Evolutionary conservation across 805 yeast species (phyloP).

Genomic region (Scheffersomyces lignosus): DNA sequence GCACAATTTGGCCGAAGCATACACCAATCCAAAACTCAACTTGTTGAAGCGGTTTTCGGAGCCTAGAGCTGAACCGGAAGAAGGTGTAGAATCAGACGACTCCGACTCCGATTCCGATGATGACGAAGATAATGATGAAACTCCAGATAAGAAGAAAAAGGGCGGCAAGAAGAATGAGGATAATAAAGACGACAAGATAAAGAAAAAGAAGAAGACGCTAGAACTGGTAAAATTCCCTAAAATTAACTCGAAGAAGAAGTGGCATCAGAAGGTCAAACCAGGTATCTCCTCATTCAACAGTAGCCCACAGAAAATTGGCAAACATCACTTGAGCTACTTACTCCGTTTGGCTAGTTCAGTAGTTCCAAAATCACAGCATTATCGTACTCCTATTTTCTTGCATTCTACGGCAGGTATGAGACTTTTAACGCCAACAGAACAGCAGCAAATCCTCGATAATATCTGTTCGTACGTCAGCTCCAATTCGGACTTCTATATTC

Average conservation of each 20-base stretch:
- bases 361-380: conserved; percentile 60
- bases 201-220: conserved; percentile 1
- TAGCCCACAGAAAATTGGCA: conserved; percentile 51
- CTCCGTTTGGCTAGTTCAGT: conserved; percentile 47
- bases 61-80: conserved; percentile 4
- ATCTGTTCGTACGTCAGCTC: conserved; percentile 50
- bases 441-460: conserved; percentile 42
- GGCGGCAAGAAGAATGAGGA: conserved; percentile 5
- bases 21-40: conserved; percentile 2
- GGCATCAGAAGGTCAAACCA: conserved; percentile 56
- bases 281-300: conserved; percentile 55
- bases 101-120: conserved; percentile 13
- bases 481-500: conserved; percentile 53
- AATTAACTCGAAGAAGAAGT: conserved; percentile 34
- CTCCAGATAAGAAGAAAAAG: conserved; percentile 3
- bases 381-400: conserved; percentile 63
- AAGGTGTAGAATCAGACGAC: too few relatives aligned
- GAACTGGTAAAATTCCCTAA: conserved; percentile 28
- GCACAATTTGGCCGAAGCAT: conserved; percentile 8
- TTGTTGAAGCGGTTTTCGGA: conserved; percentile 11
- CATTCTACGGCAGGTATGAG: conserved; percentile 76
- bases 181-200: conserved; percentile 6
- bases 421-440: conserved; percentile 52
- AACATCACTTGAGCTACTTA: conserved; percentile 50
- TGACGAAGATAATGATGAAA: conserved; percentile 12